Percentiles rank a stretch among this genome's conserved stretches.
phyloP scores from a whole-genome alignment of 306 rosid species.

The Vigna trinervia region DNA sequence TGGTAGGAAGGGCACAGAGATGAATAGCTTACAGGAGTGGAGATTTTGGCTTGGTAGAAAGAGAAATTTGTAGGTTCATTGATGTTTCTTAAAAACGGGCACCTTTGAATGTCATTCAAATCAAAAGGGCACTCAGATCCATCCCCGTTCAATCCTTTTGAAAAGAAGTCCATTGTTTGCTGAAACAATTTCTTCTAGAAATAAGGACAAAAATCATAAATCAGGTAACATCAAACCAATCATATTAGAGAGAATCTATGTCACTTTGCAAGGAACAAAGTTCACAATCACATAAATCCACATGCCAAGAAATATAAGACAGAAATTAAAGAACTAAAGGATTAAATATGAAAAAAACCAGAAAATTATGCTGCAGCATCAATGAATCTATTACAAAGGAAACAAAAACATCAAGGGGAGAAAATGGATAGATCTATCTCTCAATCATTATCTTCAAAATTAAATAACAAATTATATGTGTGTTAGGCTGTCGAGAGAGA shows the following conservation, averaged over 20 bases:
- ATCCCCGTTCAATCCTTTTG: slow-evolving; percentile 60
- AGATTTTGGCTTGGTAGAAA: slow-evolving; percentile 56
- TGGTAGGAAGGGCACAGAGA: slow-evolving; percentile 14
- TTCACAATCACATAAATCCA: background rate
- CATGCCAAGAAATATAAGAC: background rate
- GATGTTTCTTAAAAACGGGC: slow-evolving; percentile 79
- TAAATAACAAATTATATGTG: slow-evolving; percentile 24
- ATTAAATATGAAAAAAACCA: slow-evolving; percentile 25
- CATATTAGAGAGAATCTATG: background rate
- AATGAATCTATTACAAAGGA: background rate
- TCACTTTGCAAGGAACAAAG: slow-evolving; percentile 4
- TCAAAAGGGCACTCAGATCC: slow-evolving; percentile 64
- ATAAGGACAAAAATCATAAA: slow-evolving; percentile 10
- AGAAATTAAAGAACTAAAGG: slow-evolving; percentile 17
- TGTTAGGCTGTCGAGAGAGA: background rate
- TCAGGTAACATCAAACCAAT: slow-evolving; percentile 5
- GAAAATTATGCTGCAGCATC: background rate
- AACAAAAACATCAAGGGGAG: slow-evolving; percentile 12
- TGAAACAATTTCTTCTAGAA: slow-evolving; percentile 49
- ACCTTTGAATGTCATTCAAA: slow-evolving; percentile 63
- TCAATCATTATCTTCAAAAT: background rate
- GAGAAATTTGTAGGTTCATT: slow-evolving; percentile 72
- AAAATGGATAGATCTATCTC: background rate
- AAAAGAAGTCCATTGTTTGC: slow-evolving; percentile 61
- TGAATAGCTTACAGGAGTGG: slow-evolving; percentile 56